Percentiles rank a stretch among this genome's conserved stretches.
Evolutionary conservation across 305 asterid genomes (phyloP).

Genomic region (Solanum hybrid): DNA sequence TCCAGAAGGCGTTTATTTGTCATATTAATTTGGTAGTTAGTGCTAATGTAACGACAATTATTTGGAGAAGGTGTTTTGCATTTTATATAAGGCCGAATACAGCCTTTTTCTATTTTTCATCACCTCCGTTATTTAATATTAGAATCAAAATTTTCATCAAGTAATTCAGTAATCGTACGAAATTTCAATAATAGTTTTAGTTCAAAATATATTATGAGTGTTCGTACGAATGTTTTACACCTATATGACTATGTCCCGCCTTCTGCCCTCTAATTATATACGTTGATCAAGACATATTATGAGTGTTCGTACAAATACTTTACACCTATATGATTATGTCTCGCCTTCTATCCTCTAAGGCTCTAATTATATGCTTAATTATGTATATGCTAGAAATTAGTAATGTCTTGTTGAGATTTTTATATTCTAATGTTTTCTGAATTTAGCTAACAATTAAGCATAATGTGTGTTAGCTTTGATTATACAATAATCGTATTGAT

Average conservation of each 20-base stretch:
- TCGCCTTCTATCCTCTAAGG: neutral
- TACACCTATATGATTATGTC: too few relatives aligned
- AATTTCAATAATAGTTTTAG: neutral
- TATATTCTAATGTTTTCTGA: neutral
- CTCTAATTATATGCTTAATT: neutral
- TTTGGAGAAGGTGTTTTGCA: neutral
- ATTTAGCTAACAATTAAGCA: neutral
- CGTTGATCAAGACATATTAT: too few relatives aligned
- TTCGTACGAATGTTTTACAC: neutral
- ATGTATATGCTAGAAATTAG: neutral
- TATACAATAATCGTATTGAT: neutral
- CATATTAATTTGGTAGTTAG: neutral
- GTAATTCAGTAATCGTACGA: rapidly evolving
- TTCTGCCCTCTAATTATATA: neutral
- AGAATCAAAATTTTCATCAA: neutral
- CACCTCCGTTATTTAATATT: neutral
- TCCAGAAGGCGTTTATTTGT: slow-evolving; percentile 2
- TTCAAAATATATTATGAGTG: neutral
- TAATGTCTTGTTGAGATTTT: neutral
- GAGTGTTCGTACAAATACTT: neutral
- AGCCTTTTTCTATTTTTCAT: slow-evolving; percentile 25
- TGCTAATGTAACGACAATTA: slow-evolving; percentile 3
- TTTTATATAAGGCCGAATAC: slow-evolving; percentile 19
- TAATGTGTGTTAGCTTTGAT: neutral
- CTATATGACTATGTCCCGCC: neutral